Evolutionary conservation across 2,329 filamentous ascomycete species (phyloP).

Genomic region (Gaeumannomyces tritici): DNA sequence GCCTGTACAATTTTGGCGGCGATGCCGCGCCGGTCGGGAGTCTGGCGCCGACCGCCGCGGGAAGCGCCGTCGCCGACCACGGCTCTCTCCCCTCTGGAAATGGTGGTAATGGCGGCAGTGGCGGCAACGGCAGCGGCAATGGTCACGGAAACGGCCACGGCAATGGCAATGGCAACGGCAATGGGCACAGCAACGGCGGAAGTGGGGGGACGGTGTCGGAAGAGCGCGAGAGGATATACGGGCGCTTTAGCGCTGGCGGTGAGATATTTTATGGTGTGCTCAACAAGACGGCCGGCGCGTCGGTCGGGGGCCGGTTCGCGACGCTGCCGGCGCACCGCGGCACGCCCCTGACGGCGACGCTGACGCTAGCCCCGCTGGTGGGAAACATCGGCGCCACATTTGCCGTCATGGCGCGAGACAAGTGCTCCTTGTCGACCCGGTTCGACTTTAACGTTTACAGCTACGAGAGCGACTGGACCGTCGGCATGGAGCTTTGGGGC

Average conservation of each 20-base stretch:
- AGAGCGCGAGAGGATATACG: slow-evolving; percentile 56
- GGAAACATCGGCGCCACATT: slow-evolving; percentile 88
- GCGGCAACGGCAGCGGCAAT: neutral
- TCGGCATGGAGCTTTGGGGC: slow-evolving; percentile 91
- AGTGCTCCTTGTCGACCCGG: slow-evolving; percentile 76
- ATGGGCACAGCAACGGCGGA: neutral
- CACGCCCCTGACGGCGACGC: slow-evolving; percentile 85
- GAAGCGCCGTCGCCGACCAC: slow-evolving; percentile 20
- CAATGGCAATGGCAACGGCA: slow-evolving; percentile 6
- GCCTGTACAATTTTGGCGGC: slow-evolving; percentile 88
- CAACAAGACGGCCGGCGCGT: slow-evolving; percentile 89
- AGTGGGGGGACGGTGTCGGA: slow-evolving; percentile 5
- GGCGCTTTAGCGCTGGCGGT: slow-evolving; percentile 80
- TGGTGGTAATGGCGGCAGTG: slow-evolving; percentile 6
- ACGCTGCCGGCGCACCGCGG: slow-evolving; percentile 73
- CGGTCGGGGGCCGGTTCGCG: slow-evolving; percentile 79
- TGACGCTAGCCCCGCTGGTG: slow-evolving; percentile 91
- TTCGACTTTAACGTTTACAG: slow-evolving; percentile 98
- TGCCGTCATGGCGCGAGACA: slow-evolving; percentile 74
- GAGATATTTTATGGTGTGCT: slow-evolving; percentile 93
- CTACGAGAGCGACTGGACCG: slow-evolving; percentile 88
- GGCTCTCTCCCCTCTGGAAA: slow-evolving; percentile 9
- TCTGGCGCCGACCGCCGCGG: too few relatives aligned
- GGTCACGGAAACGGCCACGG: slow-evolving; percentile 3
- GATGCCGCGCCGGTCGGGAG: slow-evolving; percentile 33